phyloP scores from a whole-genome alignment of 768 basidiomycete genomes.

The Gymnopilus dilepis region DNA sequence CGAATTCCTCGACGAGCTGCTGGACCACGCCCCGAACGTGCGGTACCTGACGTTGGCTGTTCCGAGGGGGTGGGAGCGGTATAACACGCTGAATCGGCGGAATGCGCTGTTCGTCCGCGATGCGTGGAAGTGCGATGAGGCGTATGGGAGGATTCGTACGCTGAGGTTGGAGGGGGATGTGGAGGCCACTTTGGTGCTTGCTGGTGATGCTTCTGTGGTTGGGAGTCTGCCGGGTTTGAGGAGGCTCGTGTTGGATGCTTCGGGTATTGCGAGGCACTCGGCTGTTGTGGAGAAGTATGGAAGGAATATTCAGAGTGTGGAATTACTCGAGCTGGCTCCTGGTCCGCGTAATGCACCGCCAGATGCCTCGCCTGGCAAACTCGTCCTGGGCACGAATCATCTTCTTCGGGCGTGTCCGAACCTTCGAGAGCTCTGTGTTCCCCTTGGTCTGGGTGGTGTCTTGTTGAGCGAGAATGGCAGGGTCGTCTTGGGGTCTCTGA shows the following conservation, averaged over 20 bases:
- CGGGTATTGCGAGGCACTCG: background rate
- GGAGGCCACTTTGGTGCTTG: background rate
- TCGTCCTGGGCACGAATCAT: background rate
- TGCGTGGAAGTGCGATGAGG: too few relatives aligned
- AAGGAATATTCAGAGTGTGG: background rate
- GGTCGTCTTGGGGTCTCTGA: background rate
- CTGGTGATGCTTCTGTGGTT: background rate
- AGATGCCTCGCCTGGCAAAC: background rate
- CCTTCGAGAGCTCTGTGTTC: background rate
- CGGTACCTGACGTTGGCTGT: conserved; percentile 8
- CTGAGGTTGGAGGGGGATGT: conserved; percentile 9
- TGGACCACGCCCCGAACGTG: conserved; percentile 5
- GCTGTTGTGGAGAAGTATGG: background rate
- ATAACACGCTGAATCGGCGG: too few relatives aligned
- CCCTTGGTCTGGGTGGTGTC: background rate
- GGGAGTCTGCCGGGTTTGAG: conserved; percentile 5
- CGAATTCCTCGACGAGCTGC: conserved; percentile 5
- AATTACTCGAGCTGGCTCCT: background rate
- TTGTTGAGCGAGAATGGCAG: background rate
- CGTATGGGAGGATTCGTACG: conserved; percentile 3
- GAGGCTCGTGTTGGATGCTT: background rate
- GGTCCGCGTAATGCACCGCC: too few relatives aligned
- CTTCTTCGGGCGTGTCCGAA: conserved; percentile 2
- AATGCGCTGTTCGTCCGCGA: background rate
- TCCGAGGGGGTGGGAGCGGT: background rate